Percentiles rank a stretch among this genome's conserved stretches.
Conservation (phyloP, 1,284 basidiomycete species). For the Papiliotrema flavescens region DNA sequence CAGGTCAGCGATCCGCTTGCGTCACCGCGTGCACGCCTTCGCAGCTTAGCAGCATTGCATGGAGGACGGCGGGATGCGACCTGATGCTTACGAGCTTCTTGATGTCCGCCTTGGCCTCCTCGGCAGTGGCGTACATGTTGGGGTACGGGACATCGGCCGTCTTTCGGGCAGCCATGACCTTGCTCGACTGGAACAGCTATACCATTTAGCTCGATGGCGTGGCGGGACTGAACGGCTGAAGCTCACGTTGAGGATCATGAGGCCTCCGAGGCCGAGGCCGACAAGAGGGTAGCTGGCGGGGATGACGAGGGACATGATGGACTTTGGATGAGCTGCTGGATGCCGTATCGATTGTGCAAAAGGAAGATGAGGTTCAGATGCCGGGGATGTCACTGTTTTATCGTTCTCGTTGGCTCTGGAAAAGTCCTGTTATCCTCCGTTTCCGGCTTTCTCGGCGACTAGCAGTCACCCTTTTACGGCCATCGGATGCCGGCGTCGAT, state of each 20-base stretch:
- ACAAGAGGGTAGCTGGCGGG: slow-evolving; percentile 4
- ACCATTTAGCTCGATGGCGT: not conserved
- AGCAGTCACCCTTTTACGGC: too few species aligned
- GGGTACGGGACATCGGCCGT: slow-evolving; percentile 36
- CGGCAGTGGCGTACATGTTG: slow-evolving; percentile 35
- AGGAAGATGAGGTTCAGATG: too few species aligned
- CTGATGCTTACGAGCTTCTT: slow-evolving; percentile 29
- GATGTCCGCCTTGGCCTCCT: slow-evolving; percentile 35
- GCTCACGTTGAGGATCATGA: slow-evolving; percentile 2
- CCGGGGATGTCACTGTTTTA: not conserved
- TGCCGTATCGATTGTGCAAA: too few species aligned
- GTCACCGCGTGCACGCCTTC: too few species aligned
- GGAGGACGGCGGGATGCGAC: not conserved
- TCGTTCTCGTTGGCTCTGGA: not conserved
- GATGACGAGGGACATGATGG: not conserved
- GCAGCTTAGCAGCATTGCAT: not conserved
- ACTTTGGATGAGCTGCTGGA: too few species aligned
- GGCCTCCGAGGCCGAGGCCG: slow-evolving; percentile 1
- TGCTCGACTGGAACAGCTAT: slow-evolving; percentile 30
- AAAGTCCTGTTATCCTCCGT: too few species aligned
- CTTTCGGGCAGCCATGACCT: slow-evolving; percentile 27
- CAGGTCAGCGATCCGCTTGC: not conserved
- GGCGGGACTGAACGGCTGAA: not conserved
- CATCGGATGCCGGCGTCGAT: too few species aligned
- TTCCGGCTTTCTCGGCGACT: too few species aligned